Base-by-base conservation (phyloP, 768 basidiomycete genomes). In the Macrolepiota albuminosa region DNA sequence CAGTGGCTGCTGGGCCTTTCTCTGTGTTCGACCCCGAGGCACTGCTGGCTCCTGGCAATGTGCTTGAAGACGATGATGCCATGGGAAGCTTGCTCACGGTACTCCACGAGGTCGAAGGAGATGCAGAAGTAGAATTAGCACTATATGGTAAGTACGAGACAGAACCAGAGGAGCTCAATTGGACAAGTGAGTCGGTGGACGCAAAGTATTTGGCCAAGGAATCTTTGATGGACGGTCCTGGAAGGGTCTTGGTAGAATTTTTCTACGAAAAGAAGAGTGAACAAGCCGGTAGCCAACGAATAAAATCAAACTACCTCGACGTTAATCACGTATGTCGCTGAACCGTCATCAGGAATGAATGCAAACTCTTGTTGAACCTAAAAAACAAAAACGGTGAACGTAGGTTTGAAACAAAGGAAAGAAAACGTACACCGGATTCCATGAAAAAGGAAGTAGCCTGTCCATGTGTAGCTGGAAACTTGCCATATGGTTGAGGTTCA, bases 351-450 rank as follows among this genome's bases (percentile, higher is more conserved):
- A 26, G 91, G 91, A 58, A 93, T 78, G 73, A 85, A 93, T 2
- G 87, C 87, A 70, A 91, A 87, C 68, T 88, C 82, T 62, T 85
- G 77, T 66, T 89, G 89, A 24, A 86, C 84, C 82, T 87, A 54
- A 10, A 51, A 10, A 49, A 26, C 6, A 26, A 51, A 51, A 53
- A 43, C 42, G 37, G 26, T 10, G 49, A 1, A 21, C 58, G 34
- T 29, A 34, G 36, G 18, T 37, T 45, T 63, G 49, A 7, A 26
- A 31, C 39, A 8, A 10, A 29, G 50, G 3, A 51, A 85, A 56
- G 55, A 70, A 71, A 56, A 66, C 83, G 55, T 70, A 84, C 87
- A 51, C 80, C 82, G 42, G 61, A 61, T 0, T 72, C 70, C 64
- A 81, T 78, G 77, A 91, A 91, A 73, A 93, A 83, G 11, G 86